A percentile compares a stretch with the other conserved stretches of the same genome.
Conservation (phyloP, 306 rosid genomes). For the Aeschynomene evenia region DNA sequence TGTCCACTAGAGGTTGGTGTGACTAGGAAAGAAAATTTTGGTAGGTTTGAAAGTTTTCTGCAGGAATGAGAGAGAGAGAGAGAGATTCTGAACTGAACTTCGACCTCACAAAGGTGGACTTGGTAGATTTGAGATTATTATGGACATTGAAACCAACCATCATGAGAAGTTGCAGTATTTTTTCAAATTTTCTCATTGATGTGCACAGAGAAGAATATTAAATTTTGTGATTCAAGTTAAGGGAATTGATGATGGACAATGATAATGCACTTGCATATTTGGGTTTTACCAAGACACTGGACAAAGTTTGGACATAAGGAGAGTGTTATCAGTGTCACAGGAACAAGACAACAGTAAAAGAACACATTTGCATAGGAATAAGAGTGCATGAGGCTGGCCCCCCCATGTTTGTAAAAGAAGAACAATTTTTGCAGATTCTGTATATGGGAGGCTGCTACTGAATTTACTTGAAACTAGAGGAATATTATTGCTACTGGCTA, state of each 20-base stretch:
- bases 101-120: neutral
- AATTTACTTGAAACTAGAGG: constrained; percentile 37
- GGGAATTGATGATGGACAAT: neutral
- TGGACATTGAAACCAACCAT: constrained; percentile 3
- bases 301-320: constrained; percentile 9
- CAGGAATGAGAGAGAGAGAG: no score
- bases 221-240: neutral
- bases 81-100: no score
- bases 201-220: neutral
- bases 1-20: constrained; percentile 24
- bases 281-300: constrained; percentile 22
- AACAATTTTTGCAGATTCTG: constrained; percentile 36
- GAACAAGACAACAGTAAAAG: constrained; percentile 32
- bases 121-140: neutral
- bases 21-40: constrained; percentile 1
- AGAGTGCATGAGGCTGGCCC: constrained; percentile 34
- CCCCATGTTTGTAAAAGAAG: constrained; percentile 41
- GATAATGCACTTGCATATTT: constrained; percentile 13
- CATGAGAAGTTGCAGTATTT: neutral
- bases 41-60: constrained; percentile 19
- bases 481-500: constrained; percentile 30
- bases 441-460: constrained; percentile 28
- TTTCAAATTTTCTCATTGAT: neutral
- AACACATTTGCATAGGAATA: constrained; percentile 20
- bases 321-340: constrained; percentile 9